Evolutionary conservation across 306 rosid genomes (phyloP), one percentile per base, ranked within the genome.

Genomic region (Oxytropis ochrocephala): DNA sequence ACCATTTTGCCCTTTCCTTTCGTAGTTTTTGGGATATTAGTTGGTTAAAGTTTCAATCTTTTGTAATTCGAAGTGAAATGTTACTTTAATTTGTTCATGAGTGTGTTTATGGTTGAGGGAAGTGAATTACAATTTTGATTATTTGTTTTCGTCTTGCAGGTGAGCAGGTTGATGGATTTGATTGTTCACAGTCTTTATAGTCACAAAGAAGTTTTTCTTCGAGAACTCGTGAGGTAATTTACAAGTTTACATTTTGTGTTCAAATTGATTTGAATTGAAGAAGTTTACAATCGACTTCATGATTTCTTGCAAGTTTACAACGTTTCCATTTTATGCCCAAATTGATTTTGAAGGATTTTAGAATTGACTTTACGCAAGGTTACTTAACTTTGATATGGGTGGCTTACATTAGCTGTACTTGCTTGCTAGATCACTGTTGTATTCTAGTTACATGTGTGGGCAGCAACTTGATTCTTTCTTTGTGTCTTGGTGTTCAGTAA

Each of bases 171-270:
- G 41, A 7, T 91, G 87, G 96, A 91, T 80, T 91, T 91, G 90
- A 91, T 91, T 60, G 97, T 91, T 81, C 97, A 91, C 77, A 91
- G 97, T 85, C 80, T 91, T 7, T 91, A 91, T 36, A 91, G 97
- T 82, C 94, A 91, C 86, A 91, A 89, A 79, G 96, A 91, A 75
- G 96, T 91, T 57, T 91, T 91, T 76, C 96, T 91, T 36, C 70
- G 97, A 18, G 97, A 91, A 88, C 94, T 91, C 56, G 97, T 91
- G 66, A 89, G 97, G 97, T 91, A 58, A 82, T 29, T 67, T 67
- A 4, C 11, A 35, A 39, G 17, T 62, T 44, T 55, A 12, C 39
- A 4, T 19, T 42, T 27, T 61, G 16, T 27, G 12, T 48, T 48
- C 17, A 10, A 11, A 48, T n/a, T 38, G 32, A 49, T 46, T 46